These are phyloP conservation scores for Scleroderma bovista DNA, from an alignment of 768 basidiomycete genomes.

Conservation along the genomic window DNA sequence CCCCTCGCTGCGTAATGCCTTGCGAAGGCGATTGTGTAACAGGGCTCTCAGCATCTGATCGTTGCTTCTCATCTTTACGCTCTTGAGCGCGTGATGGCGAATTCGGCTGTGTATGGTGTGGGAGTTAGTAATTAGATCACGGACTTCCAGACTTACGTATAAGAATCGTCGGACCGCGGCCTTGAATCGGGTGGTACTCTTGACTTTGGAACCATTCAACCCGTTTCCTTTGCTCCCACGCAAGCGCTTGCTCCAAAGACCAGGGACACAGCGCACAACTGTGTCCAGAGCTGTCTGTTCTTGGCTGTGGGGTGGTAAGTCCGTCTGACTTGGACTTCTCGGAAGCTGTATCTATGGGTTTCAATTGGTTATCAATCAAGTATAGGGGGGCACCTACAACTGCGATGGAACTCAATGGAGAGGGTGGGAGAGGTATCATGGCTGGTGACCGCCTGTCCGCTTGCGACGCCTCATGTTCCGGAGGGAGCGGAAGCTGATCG, in stretches of 20 bases:
- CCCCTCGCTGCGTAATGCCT: background rate
- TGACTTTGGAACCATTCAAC: background rate
- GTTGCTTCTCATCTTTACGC: background rate
- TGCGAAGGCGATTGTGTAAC: background rate
- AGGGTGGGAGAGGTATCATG: constrained; percentile 19
- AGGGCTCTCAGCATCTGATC: background rate
- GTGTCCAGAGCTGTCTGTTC: background rate
- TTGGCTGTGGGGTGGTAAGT: background rate
- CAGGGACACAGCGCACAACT: constrained; percentile 1
- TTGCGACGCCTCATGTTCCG: background rate
- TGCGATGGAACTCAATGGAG: constrained; percentile 14
- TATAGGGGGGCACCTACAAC: constrained; percentile 8
- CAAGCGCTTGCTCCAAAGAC: constrained; percentile 10
- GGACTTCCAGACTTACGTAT: constrained; percentile 4
- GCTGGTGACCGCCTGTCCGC: constrained; percentile 6
- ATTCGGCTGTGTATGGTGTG: constrained; percentile 11
- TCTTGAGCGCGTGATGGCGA: background rate
- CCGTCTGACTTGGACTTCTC: background rate
- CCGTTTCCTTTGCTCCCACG: background rate
- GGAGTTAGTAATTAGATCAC: background rate
- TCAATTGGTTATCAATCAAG: background rate
- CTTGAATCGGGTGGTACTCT: constrained; percentile 3
- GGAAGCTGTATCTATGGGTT: constrained; percentile 8
- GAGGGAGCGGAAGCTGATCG: background rate
- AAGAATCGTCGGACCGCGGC: constrained; percentile 12